These are phyloP conservation scores for Rhizomucor pusillus DNA, from an alignment of 371 early-diverging fungal species.

Conservation along the genomic window DNA sequence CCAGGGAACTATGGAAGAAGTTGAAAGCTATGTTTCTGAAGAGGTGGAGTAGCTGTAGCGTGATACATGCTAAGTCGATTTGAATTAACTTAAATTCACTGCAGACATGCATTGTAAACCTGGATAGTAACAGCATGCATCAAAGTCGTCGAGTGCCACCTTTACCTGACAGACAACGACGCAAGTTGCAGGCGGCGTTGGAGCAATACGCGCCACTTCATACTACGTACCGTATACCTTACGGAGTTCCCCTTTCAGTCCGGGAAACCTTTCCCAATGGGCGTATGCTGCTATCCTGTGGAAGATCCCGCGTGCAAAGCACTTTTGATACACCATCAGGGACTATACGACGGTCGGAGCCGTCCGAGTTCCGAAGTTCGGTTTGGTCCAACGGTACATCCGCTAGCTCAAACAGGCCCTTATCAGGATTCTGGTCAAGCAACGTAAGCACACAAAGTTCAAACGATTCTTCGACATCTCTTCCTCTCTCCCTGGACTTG, in stretches of 20 bases:
- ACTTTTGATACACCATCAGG: constrained; percentile 26
- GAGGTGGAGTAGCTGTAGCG: constrained; percentile 53
- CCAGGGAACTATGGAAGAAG: constrained; percentile 50
- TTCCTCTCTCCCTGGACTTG: constrained; percentile 15
- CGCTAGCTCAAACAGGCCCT: constrained; percentile 15
- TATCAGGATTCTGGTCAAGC: constrained; percentile 35
- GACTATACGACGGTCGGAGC: constrained; percentile 22
- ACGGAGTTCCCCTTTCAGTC: constrained; percentile 52
- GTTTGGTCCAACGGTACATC: constrained; percentile 31
- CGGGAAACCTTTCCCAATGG: constrained; percentile 63
- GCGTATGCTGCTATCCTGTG: constrained; percentile 47
- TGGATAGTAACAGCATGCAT: constrained; percentile 57
- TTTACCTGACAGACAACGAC: constrained; percentile 53
- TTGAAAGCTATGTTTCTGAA: constrained; percentile 60
- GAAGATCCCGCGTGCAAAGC: constrained; percentile 40
- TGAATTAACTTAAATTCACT: background rate
- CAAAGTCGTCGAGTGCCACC: constrained; percentile 35
- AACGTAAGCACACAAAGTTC: constrained; percentile 30
- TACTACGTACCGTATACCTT: constrained; percentile 37
- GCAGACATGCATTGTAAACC: constrained; percentile 55
- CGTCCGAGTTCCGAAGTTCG: constrained; percentile 22
- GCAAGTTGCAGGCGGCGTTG: constrained; percentile 50
- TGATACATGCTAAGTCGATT: background rate
- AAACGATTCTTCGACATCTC: constrained; percentile 30
- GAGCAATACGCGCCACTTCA: constrained; percentile 55